Evolutionary conservation across 192 early-diverging fungal species (phyloP), one percentile per base, ranked within the genome.

Genomic region (Coemansia sp.): DNA sequence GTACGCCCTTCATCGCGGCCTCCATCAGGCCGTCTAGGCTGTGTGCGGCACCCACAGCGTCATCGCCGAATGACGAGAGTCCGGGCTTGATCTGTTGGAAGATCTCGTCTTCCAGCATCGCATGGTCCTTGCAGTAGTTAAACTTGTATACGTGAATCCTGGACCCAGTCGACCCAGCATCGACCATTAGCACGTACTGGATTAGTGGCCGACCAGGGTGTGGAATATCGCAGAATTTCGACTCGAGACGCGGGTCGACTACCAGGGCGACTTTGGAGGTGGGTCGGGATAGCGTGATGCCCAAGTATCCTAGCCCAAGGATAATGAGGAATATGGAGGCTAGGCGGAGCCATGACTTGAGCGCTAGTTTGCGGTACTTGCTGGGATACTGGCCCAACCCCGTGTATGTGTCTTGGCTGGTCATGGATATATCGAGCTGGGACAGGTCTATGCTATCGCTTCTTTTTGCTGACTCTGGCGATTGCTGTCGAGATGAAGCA

Each of bases 141-240:
- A 99, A 99, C 71, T 89, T 87, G 88, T 98, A 99, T 52, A 96
- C 93, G 75, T 99, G 97, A 71, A 99, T 94, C 22, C 97, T 95
- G 10, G 96, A 98, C 42, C 96, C 97, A 20, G 95, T 96, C 4
- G 95, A 97, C 4, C 97, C 97, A 27, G 97, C 97, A 70, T 99
- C 97, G 29, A 99, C 70, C 91, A 99, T 96, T 20, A 99, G 80
- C 38, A 92, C 95, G 81, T 96, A 96, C 74, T 99, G 95, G 27
- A 94, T 77, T 33, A 92, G 77, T 3, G 93, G 96, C 49, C 88
- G 87, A 8, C 89, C 88, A 13, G 88, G 90, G 65, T 89, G 80
- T 16, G 90, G 67, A 2, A 89, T 64, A 13, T 86, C 84, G 70
- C 91, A 92, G 71, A 90, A 90, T 16, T 66, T 64, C 3, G 91